Evolutionary conservation across 1,139 yeast species (phyloP).

Genomic region (Yarrowia galli): DNA sequence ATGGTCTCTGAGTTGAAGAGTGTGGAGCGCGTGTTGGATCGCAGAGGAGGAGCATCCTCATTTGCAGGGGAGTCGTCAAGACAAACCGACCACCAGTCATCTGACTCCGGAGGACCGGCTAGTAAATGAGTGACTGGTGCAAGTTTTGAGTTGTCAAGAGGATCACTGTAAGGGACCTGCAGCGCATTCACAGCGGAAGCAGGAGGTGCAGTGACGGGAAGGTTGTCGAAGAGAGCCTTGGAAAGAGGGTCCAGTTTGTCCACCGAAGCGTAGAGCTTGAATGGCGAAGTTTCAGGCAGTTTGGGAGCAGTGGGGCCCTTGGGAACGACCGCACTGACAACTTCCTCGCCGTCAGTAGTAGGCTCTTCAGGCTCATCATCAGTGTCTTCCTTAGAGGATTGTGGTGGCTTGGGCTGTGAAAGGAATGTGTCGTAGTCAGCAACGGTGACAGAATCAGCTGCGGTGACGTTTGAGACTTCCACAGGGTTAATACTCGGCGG

Average conservation of each 20-base stretch:
- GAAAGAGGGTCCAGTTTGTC: constrained; percentile 59
- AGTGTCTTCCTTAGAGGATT: not conserved
- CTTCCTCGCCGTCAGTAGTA: not conserved
- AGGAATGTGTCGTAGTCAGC: constrained; percentile 28
- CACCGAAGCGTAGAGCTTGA: constrained; percentile 62
- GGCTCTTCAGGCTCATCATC: constrained; percentile 38
- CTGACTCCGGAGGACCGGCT: constrained; percentile 46
- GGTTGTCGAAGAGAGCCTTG: constrained; percentile 45
- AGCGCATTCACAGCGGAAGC: constrained; percentile 23
- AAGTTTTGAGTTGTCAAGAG: constrained; percentile 47
- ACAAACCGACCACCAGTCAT: constrained; percentile 35
- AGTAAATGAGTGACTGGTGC: constrained; percentile 50
- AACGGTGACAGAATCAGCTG: constrained; percentile 24
- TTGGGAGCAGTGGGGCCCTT: constrained; percentile 11
- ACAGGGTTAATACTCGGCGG: constrained; percentile 30
- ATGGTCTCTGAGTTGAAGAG: constrained; percentile 35
- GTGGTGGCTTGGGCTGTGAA: not conserved
- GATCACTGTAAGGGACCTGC: constrained; percentile 47
- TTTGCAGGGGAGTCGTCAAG: constrained; percentile 3
- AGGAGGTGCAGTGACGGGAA: constrained; percentile 44
- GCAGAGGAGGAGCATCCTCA: not conserved
- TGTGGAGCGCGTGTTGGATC: constrained; percentile 32
- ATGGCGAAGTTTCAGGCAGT: constrained; percentile 51
- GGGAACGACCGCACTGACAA: not conserved
- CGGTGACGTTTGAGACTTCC: constrained; percentile 23